A percentile compares a stretch with the other conserved stretches of the same genome.
Evolutionary conservation across 352 stramenopile genomes (phyloP).

Genomic region (Pythium scleroteichum): DNA sequence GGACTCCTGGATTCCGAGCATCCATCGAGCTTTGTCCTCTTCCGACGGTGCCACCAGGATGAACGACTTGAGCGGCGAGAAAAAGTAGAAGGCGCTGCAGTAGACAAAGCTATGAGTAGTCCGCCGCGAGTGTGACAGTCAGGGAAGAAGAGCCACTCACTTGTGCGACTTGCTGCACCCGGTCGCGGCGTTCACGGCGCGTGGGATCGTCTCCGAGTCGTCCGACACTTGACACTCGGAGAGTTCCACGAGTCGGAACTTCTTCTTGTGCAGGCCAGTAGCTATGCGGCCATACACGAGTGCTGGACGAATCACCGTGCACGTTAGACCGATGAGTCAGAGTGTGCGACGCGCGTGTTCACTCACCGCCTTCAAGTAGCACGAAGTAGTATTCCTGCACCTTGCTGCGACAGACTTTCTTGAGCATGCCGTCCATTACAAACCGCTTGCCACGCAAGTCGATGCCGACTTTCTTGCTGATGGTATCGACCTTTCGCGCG

Average conservation of each 20-base stretch:
- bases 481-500: constrained; percentile 53
- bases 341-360: background rate
- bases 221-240: constrained; percentile 78
- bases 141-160: constrained; percentile 37
- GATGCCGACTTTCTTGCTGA: constrained; percentile 68
- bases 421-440: constrained; percentile 73
- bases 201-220: constrained; percentile 66
- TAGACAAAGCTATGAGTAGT: constrained; percentile 10
- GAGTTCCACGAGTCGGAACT: constrained; percentile 79
- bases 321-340: background rate
- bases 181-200: constrained; percentile 61
- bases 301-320: constrained; percentile 31
- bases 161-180: constrained; percentile 52
- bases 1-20: constrained; percentile 56
- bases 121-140: too few species aligned
- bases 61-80: constrained; percentile 85
- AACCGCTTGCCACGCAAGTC: constrained; percentile 64
- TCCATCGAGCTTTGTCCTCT: constrained; percentile 65
- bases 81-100: constrained; percentile 81
- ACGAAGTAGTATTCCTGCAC: constrained; percentile 87
- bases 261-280: constrained; percentile 72
- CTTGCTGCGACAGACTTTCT: constrained; percentile 86
- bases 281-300: constrained; percentile 70
- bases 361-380: constrained; percentile 79
- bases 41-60: constrained; percentile 74